Conservation (phyloP, 345 rosid species). For the Litchi chinensis region DNA sequence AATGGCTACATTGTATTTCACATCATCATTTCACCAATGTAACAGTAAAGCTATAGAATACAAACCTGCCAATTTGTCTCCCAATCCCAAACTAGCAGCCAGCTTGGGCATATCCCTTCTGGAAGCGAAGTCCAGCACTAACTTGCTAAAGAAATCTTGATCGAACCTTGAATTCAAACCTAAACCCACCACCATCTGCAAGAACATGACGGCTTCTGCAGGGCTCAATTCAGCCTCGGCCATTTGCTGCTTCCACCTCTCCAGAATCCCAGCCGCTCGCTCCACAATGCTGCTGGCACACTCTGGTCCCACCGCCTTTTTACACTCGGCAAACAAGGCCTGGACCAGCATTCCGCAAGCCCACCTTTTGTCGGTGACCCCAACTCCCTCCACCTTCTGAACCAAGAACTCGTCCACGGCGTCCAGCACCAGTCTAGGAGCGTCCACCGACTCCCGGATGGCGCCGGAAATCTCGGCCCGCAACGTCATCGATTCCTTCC, state of each 20-base stretch:
- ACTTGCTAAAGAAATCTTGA: slow-evolving; percentile 46
- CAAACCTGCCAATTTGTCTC: slow-evolving; percentile 52
- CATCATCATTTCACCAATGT: background rate
- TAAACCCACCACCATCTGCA: slow-evolving; percentile 54
- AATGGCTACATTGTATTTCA: background rate
- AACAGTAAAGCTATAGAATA: background rate
- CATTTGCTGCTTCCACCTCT: slow-evolving; percentile 43
- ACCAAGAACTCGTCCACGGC: slow-evolving; percentile 56
- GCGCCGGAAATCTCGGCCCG: slow-evolving; percentile 48
- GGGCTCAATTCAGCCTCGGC: slow-evolving; percentile 40
- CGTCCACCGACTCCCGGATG: slow-evolving; percentile 51
- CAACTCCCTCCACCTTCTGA: slow-evolving; percentile 37
- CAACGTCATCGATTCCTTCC: slow-evolving; percentile 53
- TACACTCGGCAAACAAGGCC: slow-evolving; percentile 44
- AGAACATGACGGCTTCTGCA: slow-evolving; percentile 58
- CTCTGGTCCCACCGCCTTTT: slow-evolving; percentile 23
- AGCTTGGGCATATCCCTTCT: slow-evolving; percentile 64
- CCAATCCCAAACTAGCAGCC: slow-evolving; percentile 44
- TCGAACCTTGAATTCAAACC: slow-evolving; percentile 47
- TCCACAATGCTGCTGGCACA: slow-evolving; percentile 41
- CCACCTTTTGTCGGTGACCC: slow-evolving; percentile 66
- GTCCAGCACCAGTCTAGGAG: slow-evolving; percentile 47
- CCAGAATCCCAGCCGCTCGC: slow-evolving; percentile 38
- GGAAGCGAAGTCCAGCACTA: slow-evolving; percentile 49
- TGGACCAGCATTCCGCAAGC: slow-evolving; percentile 57